Evolutionary conservation across 2,329 filamentous ascomycete species (phyloP).

Genomic region (Lachnellula cervina): DNA sequence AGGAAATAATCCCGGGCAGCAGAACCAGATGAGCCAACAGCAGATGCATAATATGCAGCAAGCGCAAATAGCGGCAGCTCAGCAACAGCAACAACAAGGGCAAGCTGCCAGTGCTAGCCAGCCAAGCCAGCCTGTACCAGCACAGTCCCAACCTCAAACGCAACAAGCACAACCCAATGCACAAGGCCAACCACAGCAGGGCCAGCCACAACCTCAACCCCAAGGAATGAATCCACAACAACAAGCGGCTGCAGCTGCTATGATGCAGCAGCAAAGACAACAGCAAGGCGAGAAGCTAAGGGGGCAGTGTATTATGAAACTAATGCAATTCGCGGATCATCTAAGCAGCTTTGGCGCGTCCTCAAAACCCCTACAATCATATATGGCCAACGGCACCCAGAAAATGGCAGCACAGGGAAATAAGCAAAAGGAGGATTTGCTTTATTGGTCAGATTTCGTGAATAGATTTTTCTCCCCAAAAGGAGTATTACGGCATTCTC

Average conservation of each 20-base stretch:
- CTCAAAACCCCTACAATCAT: conserved; percentile 25
- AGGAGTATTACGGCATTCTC: conserved; percentile 70
- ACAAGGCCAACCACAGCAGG: conserved; percentile 37
- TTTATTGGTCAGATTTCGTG: conserved; percentile 78
- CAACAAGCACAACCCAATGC: conserved; percentile 38
- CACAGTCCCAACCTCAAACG: conserved; percentile 38
- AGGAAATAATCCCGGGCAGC: conserved; percentile 40
- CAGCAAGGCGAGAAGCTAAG: conserved; percentile 39
- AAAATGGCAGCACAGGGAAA: conserved; percentile 39
- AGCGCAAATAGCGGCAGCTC: conserved; percentile 24
- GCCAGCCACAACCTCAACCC: conserved; percentile 36
- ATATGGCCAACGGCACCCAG: conserved; percentile 21
- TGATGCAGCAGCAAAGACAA: conserved; percentile 37
- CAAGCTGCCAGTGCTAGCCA: conserved; percentile 34
- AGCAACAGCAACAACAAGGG: conserved; percentile 43
- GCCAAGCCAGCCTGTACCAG: conserved; percentile 40
- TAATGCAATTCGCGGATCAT: conserved; percentile 60
- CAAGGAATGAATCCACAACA: conserved; percentile 37
- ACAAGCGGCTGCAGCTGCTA: conserved; percentile 28
- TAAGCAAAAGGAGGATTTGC: conserved; percentile 62
- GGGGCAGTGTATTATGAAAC: conserved; percentile 52
- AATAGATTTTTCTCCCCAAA: conserved; percentile 72
- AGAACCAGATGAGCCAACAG: conserved; percentile 44
- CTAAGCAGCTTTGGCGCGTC: conserved; percentile 53
- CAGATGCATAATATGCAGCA: conserved; percentile 42